A percentile compares a stretch with the other conserved stretches of the same genome.
Conservation (phyloP, 78 protist species). For the Trichosphaerium sp. region DNA sequence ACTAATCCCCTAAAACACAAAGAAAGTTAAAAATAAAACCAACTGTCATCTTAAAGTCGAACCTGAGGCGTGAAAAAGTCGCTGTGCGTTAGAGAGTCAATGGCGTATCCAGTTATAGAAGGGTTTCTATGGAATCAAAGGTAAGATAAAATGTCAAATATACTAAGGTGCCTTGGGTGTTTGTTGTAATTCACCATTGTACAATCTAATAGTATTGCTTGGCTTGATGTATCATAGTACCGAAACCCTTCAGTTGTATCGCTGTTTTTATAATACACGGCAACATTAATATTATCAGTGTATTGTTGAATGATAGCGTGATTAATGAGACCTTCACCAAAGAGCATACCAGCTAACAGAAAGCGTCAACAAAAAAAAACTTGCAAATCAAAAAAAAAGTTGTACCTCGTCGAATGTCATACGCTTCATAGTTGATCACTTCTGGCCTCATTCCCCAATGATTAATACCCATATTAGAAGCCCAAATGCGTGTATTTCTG, state of each 20-base stretch:
- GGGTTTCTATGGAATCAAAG: background rate
- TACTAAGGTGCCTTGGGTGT: background rate
- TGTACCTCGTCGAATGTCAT: slow-evolving; percentile 11
- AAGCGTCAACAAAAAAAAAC: background rate
- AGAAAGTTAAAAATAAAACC: background rate
- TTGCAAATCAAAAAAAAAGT: slow-evolving; percentile 1
- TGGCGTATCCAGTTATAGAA: background rate
- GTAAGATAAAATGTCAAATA: no score
- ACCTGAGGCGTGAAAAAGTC: slow-evolving; percentile 48
- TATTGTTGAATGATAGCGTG: no score
- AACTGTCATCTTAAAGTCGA: slow-evolving; percentile 15
- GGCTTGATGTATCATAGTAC: slow-evolving; percentile 44
- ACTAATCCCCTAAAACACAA: slow-evolving; percentile 18
- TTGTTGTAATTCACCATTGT: slow-evolving; percentile 14
- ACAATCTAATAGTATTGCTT: slow-evolving; percentile 34
- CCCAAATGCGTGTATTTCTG: slow-evolving; percentile 6
- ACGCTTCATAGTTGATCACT: slow-evolving; percentile 1
- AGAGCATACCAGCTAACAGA: slow-evolving; percentile 19
- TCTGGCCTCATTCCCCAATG: slow-evolving; percentile 32
- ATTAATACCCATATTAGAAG: background rate
- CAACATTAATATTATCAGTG: no score
- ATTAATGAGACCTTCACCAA: slow-evolving; percentile 1
- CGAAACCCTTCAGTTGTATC: slow-evolving; percentile 65
- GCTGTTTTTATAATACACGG: no score
- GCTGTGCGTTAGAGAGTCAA: slow-evolving; percentile 37